phyloP scores from a whole-genome alignment of 1,139 yeast genomes.

The Candida tunisiensis region DNA sequence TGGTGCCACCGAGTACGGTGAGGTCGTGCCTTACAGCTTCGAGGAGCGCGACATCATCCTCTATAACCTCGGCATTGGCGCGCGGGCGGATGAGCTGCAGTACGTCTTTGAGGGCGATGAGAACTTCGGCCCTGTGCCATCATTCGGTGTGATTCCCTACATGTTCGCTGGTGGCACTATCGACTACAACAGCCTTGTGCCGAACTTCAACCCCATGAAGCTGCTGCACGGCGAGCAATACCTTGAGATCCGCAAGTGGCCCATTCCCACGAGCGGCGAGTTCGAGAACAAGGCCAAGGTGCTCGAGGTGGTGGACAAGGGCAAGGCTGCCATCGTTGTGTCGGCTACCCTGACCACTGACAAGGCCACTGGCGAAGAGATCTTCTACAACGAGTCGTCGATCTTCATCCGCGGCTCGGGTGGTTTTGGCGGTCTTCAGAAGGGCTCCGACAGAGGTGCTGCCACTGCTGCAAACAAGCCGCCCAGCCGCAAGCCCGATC shows the following conservation, averaged over 20 bases:
- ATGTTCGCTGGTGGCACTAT: slow-evolving; percentile 39
- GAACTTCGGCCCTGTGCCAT: slow-evolving; percentile 80
- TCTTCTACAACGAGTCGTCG: slow-evolving; percentile 75
- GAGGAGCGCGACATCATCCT: slow-evolving; percentile 60
- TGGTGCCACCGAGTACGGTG: slow-evolving; percentile 16
- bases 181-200: slow-evolving; percentile 41
- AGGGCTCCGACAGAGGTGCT: slow-evolving; percentile 40
- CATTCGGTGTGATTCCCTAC: slow-evolving; percentile 79
- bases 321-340: slow-evolving; percentile 71
- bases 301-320: slow-evolving; percentile 68
- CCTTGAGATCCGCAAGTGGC: slow-evolving; percentile 60
- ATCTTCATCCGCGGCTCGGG: slow-evolving; percentile 74
- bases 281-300: slow-evolving; percentile 50
- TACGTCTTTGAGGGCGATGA: slow-evolving; percentile 65
- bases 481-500: slow-evolving; percentile 55
- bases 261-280: slow-evolving; percentile 50
- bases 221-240: slow-evolving; percentile 94
- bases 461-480: slow-evolving; percentile 51
- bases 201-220: slow-evolving; percentile 70
- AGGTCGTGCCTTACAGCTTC: slow-evolving; percentile 31
- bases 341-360: slow-evolving; percentile 63
- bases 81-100: slow-evolving; percentile 58
- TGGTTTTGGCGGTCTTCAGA: slow-evolving; percentile 29
- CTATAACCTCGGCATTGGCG: slow-evolving; percentile 85
- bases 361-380: slow-evolving; percentile 45